Evolutionary conservation across 2,329 filamentous ascomycete species (phyloP).

Genomic region (Phoma sp.): DNA sequence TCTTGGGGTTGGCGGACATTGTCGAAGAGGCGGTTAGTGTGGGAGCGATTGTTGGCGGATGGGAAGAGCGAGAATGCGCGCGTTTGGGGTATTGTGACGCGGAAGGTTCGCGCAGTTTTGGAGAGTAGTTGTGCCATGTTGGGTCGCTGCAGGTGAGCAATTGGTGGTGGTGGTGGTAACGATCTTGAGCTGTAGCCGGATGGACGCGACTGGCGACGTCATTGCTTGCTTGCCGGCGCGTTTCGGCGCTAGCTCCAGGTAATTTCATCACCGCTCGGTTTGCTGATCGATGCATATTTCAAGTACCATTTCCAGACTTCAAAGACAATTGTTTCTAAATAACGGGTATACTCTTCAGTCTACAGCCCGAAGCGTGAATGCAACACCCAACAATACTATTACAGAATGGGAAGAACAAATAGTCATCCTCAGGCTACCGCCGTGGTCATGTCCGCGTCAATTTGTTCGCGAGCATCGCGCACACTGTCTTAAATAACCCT

Average conservation of each 20-base stretch:
- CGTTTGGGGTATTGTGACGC: background rate
- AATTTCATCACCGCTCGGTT: too few species aligned
- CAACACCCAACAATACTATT: too few species aligned
- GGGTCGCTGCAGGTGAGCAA: background rate
- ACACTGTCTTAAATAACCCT: too few species aligned
- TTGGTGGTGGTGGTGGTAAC: background rate
- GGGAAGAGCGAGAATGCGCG: slow-evolving; percentile 28
- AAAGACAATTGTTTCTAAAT: too few species aligned
- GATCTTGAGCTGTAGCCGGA: background rate
- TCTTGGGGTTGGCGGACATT: slow-evolving; percentile 56
- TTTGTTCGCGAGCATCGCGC: background rate
- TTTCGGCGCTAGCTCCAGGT: background rate
- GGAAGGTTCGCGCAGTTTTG: slow-evolving; percentile 3
- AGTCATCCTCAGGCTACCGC: too few species aligned
- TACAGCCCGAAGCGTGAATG: too few species aligned
- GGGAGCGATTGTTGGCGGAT: slow-evolving; percentile 14
- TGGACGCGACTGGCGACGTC: slow-evolving; percentile 12
- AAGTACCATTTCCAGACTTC: too few species aligned
- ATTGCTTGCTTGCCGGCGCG: slow-evolving; percentile 1
- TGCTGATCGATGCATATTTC: too few species aligned
- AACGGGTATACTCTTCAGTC: too few species aligned
- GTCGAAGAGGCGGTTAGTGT: slow-evolving; percentile 43
- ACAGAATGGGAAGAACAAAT: too few species aligned
- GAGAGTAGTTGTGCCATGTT: slow-evolving; percentile 9
- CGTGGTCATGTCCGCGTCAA: background rate